Conservation (phyloP, 805 yeast species). For the Wickerhamiella shivajii region DNA sequence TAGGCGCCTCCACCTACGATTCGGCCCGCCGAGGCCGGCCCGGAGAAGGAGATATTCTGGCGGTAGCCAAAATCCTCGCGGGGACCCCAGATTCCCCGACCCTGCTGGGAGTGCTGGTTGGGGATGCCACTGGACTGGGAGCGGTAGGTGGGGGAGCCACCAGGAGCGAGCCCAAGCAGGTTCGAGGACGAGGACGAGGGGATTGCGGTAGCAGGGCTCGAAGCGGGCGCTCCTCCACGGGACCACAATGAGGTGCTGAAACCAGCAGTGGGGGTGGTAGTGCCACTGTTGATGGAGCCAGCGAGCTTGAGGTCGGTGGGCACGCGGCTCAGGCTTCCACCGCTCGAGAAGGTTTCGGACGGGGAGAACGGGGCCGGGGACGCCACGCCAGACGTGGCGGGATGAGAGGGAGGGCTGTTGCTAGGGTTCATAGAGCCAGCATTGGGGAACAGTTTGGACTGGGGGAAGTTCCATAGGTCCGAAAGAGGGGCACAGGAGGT, state of each 20-base stretch:
- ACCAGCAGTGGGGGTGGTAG: neutral
- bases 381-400: neutral
- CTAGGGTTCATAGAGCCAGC: conserved; percentile 1
- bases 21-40: neutral
- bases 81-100: conserved; percentile 9
- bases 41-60: neutral
- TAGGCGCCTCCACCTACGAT: neutral
- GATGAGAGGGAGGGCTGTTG: conserved; percentile 2
- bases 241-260: neutral
- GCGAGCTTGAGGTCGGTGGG: no score
- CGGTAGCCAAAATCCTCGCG: conserved; percentile 5
- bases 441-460: conserved; percentile 10
- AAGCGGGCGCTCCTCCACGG: neutral
- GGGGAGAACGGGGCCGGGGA: neutral
- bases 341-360: no score
- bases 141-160: conserved; percentile 5
- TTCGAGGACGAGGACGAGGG: neutral
- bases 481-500: conserved; percentile 18
- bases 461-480: conserved; percentile 20
- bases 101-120: conserved; percentile 1
- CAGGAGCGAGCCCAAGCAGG: conserved; percentile 17
- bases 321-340: no score
- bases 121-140: conserved; percentile 1
- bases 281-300: neutral
- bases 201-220: neutral